Conservation (phyloP, 2,329 filamentous ascomycete species). For the Aspergillus caelatus region DNA sequence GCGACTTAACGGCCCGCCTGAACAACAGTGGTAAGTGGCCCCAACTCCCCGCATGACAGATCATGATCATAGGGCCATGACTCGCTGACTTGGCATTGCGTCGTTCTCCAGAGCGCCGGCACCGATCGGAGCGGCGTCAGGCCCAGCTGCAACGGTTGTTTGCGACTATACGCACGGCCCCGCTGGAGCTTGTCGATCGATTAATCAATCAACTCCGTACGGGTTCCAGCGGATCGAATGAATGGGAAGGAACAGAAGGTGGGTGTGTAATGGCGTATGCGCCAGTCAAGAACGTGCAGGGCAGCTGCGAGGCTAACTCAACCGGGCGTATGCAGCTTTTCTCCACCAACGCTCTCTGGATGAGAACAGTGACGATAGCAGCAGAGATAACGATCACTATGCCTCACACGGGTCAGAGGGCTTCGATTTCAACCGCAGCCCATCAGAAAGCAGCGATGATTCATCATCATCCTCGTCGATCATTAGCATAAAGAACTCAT, state of each 20-base stretch:
- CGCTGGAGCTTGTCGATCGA: slow-evolving; percentile 33
- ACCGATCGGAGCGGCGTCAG: slow-evolving; percentile 28
- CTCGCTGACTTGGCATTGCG: slow-evolving; percentile 2
- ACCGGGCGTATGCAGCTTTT: not conserved
- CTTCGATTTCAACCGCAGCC: slow-evolving; percentile 12
- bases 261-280: not conserved
- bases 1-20: slow-evolving; percentile 31
- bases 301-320: not conserved
- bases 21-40: slow-evolving; percentile 29
- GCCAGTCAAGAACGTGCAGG: not conserved
- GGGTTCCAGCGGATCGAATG: slow-evolving; percentile 23
- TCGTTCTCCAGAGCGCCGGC: slow-evolving; percentile 15
- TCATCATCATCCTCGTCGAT: slow-evolving; percentile 26
- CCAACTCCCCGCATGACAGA: not conserved
- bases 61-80: not conserved
- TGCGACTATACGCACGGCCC: slow-evolving; percentile 37
- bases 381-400: slow-evolving; percentile 15
- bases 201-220: slow-evolving; percentile 34
- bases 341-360: not conserved
- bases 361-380: slow-evolving; percentile 15
- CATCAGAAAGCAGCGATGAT: slow-evolving; percentile 27
- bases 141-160: slow-evolving; percentile 37
- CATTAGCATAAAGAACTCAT: slow-evolving; percentile 23
- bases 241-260: slow-evolving; percentile 31
- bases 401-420: not conserved